Evolutionary conservation across 495 filamentous ascomycete genomes (phyloP).

Genomic region (Ramalina peruviana): DNA sequence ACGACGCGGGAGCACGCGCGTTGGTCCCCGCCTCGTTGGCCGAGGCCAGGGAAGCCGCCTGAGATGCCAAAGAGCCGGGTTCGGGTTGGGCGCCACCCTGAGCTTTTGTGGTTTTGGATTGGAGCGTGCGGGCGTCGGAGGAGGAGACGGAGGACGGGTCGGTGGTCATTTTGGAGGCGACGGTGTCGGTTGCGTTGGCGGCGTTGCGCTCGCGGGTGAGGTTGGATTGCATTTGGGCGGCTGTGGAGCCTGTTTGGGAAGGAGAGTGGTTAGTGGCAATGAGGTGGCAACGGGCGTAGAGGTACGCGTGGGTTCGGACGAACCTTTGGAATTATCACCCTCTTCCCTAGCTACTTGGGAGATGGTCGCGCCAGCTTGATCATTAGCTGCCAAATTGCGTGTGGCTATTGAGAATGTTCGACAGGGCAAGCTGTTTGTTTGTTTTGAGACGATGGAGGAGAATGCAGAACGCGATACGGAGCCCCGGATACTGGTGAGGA

Average conservation of each 20-base stretch:
- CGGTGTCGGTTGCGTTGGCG: constrained; percentile 1
- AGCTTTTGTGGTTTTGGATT: constrained; percentile 17
- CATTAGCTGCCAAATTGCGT: constrained; percentile 3
- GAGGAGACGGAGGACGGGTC: constrained; percentile 10
- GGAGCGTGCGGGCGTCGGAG: constrained; percentile 17
- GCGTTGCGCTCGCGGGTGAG: constrained; percentile 16
- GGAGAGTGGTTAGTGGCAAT: neutral
- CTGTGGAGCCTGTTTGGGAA: constrained; percentile 11
- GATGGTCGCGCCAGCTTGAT: constrained; percentile 14
- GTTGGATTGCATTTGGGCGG: constrained; percentile 24
- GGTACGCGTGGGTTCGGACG: neutral
- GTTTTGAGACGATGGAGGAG: neutral
- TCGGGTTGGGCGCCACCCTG: constrained; percentile 8
- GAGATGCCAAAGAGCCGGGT: constrained; percentile 1
- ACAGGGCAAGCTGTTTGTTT: neutral
- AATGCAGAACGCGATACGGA: too few relatives aligned
- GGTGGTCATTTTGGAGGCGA: constrained; percentile 6
- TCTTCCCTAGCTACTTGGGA: constrained; percentile 20
- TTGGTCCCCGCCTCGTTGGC: constrained; percentile 9
- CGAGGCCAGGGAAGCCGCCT: constrained; percentile 8
- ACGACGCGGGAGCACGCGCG: neutral
- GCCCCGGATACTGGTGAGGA: neutral
- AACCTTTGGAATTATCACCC: constrained; percentile 20
- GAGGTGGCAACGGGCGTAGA: neutral
- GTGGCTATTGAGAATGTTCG: neutral